Conservation (phyloP, 164 flowering plant species). For the Dillenia turbinata region DNA sequence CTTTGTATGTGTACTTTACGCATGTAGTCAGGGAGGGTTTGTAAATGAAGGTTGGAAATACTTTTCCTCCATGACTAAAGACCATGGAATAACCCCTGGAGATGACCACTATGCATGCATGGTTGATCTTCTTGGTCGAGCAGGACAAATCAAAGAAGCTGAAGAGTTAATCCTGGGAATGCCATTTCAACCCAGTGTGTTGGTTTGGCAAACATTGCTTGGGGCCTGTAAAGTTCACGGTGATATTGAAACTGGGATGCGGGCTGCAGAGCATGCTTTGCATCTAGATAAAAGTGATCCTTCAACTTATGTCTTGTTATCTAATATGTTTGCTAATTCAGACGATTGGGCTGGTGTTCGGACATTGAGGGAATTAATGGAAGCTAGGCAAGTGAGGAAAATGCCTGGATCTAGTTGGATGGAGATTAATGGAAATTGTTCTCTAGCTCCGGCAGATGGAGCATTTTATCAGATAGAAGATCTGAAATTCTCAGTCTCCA, state of each 20-base stretch:
- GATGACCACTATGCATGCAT: slow-evolving; percentile 81
- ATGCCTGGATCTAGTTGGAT: slow-evolving; percentile 1
- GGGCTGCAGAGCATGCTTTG: neutral
- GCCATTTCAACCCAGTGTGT: slow-evolving; percentile 53
- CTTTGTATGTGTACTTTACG: slow-evolving; percentile 69
- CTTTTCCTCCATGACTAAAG: slow-evolving; percentile 47
- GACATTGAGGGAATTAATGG: neutral
- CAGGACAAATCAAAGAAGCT: slow-evolving; percentile 58
- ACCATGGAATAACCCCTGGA: slow-evolving; percentile 51
- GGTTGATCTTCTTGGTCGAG: slow-evolving; percentile 67
- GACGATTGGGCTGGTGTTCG: neutral
- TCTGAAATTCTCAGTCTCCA: too few species aligned
- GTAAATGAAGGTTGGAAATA: slow-evolving; percentile 52
- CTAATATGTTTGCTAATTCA: slow-evolving; percentile 1
- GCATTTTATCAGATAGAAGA: too few species aligned
- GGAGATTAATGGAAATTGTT: neutral
- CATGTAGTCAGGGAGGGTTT: slow-evolving; percentile 72
- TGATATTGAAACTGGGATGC: neutral
- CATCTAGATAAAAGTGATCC: neutral
- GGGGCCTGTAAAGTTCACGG: slow-evolving; percentile 50
- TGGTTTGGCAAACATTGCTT: slow-evolving; percentile 76
- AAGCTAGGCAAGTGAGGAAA: neutral
- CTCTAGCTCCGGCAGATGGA: neutral
- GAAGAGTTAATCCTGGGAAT: slow-evolving; percentile 48
- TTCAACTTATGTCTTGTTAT: slow-evolving; percentile 1